Evolutionary conservation across 345 rosid species (phyloP).

Genomic region (Ricinus communis): DNA sequence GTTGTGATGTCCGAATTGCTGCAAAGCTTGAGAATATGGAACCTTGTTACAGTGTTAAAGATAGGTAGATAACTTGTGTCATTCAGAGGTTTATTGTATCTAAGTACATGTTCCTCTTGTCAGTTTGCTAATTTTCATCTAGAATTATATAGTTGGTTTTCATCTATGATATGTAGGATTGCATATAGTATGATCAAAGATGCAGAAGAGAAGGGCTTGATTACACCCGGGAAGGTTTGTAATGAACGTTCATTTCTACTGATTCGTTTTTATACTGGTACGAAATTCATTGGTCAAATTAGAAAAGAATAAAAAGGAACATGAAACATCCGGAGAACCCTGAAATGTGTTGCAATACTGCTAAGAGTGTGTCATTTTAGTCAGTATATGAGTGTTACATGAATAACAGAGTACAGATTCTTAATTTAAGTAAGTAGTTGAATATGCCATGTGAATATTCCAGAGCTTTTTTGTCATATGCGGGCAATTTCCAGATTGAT

Average conservation of each 20-base stretch:
- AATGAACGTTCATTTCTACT: not conserved
- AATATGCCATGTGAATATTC: too few relatives aligned
- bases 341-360: too few relatives aligned
- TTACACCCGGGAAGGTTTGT: conserved; percentile 20
- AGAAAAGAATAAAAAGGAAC: too few relatives aligned
- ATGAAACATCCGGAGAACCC: too few relatives aligned
- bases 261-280: not conserved
- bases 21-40: conserved; percentile 85
- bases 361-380: too few relatives aligned
- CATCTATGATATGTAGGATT: conserved; percentile 9
- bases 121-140: not conserved
- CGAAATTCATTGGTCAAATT: too few relatives aligned
- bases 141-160: not conserved
- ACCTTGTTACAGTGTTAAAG: conserved; percentile 81
- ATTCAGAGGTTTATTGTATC: too few relatives aligned
- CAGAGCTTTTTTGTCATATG: too few relatives aligned
- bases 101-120: not conserved
- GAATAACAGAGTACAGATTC: too few relatives aligned
- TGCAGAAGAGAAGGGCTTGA: conserved; percentile 22
- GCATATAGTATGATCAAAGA: conserved; percentile 23
- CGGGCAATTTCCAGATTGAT: too few relatives aligned
- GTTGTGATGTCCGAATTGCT: conserved; percentile 74
- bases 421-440: too few relatives aligned
- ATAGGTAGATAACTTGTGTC: conserved; percentile 42
- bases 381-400: too few relatives aligned